Evolutionary conservation across 1,139 yeast genomes (phyloP).

Genomic region (Dujonia santamariae): DNA sequence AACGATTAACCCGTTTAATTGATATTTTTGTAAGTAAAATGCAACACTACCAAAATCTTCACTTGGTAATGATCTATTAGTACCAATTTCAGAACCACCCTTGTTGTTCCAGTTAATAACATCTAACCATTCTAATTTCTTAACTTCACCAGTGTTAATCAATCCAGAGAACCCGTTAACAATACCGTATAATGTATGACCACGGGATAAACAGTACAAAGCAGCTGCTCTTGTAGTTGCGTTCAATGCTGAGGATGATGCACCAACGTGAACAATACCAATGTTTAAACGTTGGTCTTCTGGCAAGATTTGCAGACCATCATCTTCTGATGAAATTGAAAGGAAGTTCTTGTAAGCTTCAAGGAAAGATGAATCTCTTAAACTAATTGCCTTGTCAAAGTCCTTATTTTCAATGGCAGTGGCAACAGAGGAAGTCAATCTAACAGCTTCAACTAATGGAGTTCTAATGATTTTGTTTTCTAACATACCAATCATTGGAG

Average conservation of each 20-base stretch:
- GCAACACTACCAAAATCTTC: constrained; percentile 87
- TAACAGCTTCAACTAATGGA: constrained; percentile 86
- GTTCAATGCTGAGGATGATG: constrained; percentile 96
- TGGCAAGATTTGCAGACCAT: constrained; percentile 52
- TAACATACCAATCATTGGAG: constrained; percentile 89
- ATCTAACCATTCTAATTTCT: constrained; percentile 76
- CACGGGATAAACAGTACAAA: constrained; percentile 83
- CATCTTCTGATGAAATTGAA: constrained; percentile 69
- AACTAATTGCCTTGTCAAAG: constrained; percentile 79
- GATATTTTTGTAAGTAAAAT: constrained; percentile 80
- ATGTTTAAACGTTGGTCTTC: constrained; percentile 54
- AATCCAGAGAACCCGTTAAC: constrained; percentile 93
- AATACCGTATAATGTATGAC: constrained; percentile 84
- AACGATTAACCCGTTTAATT: constrained; percentile 79
- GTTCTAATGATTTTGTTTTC: constrained; percentile 85
- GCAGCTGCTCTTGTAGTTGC: constrained; percentile 92
- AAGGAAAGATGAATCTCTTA: constrained; percentile 83
- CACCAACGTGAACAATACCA: constrained; percentile 90
- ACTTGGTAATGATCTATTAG: constrained; percentile 83
- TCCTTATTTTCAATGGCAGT: constrained; percentile 75
- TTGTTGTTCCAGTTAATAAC: constrained; percentile 86
- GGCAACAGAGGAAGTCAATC: constrained; percentile 81
- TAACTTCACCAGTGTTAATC: constrained; percentile 73
- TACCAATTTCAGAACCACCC: constrained; percentile 96
- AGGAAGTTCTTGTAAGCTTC: constrained; percentile 74